A percentile compares a stretch with the other conserved stretches of the same genome.
phyloP scores from a whole-genome alignment of 2,329 filamentous ascomycete species.

The Colletotrichum sublineola region DNA sequence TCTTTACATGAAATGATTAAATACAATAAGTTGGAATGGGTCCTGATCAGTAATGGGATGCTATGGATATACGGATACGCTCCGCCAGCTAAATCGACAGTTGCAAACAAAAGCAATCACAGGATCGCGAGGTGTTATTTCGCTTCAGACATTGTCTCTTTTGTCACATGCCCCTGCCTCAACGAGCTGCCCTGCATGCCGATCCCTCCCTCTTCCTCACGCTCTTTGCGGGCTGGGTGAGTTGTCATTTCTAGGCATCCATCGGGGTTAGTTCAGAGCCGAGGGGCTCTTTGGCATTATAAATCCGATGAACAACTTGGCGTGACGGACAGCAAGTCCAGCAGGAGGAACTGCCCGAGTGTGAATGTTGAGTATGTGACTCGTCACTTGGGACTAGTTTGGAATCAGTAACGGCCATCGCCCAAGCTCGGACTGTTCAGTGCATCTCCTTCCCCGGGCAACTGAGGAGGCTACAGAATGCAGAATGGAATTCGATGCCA shows the following conservation, averaged over 20 bases:
- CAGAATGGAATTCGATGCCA: background rate
- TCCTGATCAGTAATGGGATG: no score
- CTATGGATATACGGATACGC: background rate
- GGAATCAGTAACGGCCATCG: background rate
- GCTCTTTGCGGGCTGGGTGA: conserved; percentile 1
- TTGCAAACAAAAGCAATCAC: no score
- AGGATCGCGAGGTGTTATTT: background rate
- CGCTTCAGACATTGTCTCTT: background rate
- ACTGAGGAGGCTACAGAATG: background rate
- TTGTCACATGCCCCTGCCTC: background rate
- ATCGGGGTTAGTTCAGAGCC: background rate
- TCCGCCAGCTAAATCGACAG: background rate
- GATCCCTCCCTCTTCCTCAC: conserved; percentile 15
- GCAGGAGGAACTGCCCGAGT: background rate
- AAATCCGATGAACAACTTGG: background rate
- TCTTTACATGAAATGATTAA: background rate
- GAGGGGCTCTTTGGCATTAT: background rate
- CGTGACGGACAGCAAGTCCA: background rate
- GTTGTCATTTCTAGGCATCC: conserved; percentile 12
- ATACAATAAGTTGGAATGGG: background rate
- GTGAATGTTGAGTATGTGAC: no score
- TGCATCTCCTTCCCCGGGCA: background rate
- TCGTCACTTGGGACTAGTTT: background rate
- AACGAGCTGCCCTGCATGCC: background rate
- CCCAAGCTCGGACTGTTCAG: background rate